A percentile compares a stretch with the other conserved stretches of the same genome.
These are phyloP conservation scores for Alternaria arbusti DNA, from an alignment of 2,329 filamentous ascomycete genomes.

Conservation along the genomic window DNA sequence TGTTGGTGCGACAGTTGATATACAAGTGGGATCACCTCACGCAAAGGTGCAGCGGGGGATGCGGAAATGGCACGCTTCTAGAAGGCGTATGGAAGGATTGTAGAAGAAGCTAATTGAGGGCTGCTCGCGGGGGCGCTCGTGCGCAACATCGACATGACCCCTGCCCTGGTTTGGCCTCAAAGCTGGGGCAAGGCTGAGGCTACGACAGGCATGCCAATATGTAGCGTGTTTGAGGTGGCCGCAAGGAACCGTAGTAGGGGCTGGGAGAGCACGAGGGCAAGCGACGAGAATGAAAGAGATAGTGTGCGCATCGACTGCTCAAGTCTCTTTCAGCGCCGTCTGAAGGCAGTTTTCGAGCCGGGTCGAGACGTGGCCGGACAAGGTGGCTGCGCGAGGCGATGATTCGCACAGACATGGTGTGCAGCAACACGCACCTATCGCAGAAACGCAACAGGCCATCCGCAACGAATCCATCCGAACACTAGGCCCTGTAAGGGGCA, in stretches of 20 bases:
- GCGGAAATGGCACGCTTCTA: conserved; percentile 46
- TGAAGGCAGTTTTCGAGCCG: background rate
- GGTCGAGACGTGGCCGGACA: conserved; percentile 5
- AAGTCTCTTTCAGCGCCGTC: background rate
- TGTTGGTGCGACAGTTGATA: conserved; percentile 47
- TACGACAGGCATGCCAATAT: conserved; percentile 32
- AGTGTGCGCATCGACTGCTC: background rate
- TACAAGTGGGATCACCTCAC: conserved; percentile 42
- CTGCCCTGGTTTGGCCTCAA: conserved; percentile 40
- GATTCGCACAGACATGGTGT: conserved; percentile 20
- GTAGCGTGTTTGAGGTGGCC: conserved; percentile 39
- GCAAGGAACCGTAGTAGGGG: conserved; percentile 1
- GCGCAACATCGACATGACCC: conserved; percentile 35
- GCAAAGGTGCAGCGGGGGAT: conserved; percentile 39
- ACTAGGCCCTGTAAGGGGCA: conserved; percentile 40
- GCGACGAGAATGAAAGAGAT: background rate
- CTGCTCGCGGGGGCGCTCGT: conserved; percentile 37
- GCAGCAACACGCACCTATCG: conserved; percentile 26
- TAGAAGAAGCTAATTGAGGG: conserved; percentile 39
- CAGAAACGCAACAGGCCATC: conserved; percentile 26
- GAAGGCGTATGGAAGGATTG: conserved; percentile 43
- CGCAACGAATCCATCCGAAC: conserved; percentile 18
- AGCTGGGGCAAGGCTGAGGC: conserved; percentile 46
- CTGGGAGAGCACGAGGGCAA: background rate
- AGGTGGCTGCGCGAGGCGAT: conserved; percentile 20